Conservation (phyloP, 1,139 yeast genomes). For the Nematodospora anomalae region DNA sequence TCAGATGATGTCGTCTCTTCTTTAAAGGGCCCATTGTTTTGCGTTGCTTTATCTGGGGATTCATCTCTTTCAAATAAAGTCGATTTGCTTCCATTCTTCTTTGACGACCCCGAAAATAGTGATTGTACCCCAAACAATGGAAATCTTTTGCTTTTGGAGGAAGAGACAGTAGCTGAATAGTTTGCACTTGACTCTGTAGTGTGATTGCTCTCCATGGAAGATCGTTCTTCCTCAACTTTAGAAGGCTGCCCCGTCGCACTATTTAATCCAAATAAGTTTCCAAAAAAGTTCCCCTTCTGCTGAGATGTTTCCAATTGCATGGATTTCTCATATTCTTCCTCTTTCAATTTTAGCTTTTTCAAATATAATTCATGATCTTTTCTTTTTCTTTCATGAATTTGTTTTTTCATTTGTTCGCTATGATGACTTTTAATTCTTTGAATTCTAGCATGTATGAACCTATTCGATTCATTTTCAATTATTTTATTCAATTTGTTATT, state of each 20-base stretch:
- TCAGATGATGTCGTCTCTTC: slow-evolving; percentile 2
- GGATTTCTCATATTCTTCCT: slow-evolving; percentile 38
- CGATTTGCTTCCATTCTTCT: slow-evolving; percentile 7
- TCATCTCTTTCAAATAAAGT: slow-evolving; percentile 7
- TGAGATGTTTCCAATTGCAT: slow-evolving; percentile 4
- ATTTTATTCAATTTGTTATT: slow-evolving; percentile 27
- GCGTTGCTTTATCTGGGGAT: slow-evolving; percentile 3
- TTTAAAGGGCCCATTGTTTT: slow-evolving; percentile 1
- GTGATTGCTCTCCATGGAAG: slow-evolving; percentile 9
- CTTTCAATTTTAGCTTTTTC: slow-evolving; percentile 36
- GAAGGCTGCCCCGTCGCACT: slow-evolving; percentile 1
- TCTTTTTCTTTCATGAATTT: slow-evolving; percentile 42
- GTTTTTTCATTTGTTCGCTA: slow-evolving; percentile 37
- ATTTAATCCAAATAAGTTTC: slow-evolving; percentile 13
- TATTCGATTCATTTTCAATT: slow-evolving; percentile 40
- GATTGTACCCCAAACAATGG: slow-evolving; percentile 10
- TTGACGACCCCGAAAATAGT: slow-evolving; percentile 9
- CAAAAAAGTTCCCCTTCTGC: slow-evolving; percentile 11
- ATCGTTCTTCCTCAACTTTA: slow-evolving; percentile 5
- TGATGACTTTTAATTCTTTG: slow-evolving; percentile 42
- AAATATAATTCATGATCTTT: slow-evolving; percentile 43
- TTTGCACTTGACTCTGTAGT: slow-evolving; percentile 7
- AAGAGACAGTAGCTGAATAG: slow-evolving; percentile 2
- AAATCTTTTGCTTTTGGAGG: slow-evolving; percentile 8
- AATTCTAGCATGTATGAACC: slow-evolving; percentile 41